A percentile compares a stretch with the other conserved stretches of the same genome.
Evolutionary conservation across 2,329 filamentous ascomycete species (phyloP).

Genomic region (Cryphonectria naterciae): DNA sequence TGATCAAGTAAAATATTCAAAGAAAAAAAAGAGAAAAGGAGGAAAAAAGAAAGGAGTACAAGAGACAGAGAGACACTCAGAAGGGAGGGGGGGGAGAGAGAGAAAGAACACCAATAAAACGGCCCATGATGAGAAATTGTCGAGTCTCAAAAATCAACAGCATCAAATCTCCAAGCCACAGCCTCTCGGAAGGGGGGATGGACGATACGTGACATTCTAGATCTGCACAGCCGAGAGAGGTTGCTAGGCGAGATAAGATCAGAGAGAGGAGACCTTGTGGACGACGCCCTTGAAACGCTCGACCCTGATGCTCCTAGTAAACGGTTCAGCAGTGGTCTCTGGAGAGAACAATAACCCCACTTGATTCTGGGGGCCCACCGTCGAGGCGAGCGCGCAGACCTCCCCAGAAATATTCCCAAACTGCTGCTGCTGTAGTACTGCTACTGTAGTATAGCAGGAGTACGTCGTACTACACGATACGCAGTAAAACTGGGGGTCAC

Average conservation of each 20-base stretch:
- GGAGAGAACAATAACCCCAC: not conserved
- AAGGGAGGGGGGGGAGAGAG: not conserved
- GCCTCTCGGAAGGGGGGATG: not conserved
- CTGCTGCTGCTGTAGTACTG: too few relatives aligned
- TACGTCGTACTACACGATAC: too few relatives aligned
- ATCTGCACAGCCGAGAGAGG: not conserved
- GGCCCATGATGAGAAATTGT: not conserved
- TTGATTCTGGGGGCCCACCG: not conserved
- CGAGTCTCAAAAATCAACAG: not conserved
- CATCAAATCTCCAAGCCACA: not conserved
- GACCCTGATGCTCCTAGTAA: not conserved
- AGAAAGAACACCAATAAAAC: not conserved
- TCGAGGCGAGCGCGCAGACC: not conserved
- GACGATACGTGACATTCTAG: not conserved
- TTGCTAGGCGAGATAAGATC: not conserved
- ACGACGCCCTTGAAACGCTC: not conserved
- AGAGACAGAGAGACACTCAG: not conserved
- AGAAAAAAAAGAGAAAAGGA: not conserved
- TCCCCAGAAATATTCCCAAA: not conserved
- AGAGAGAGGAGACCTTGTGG: not conserved
- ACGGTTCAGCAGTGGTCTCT: not conserved
- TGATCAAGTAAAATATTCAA: not conserved
- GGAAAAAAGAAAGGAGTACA: not conserved
- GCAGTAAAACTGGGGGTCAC: not conserved
- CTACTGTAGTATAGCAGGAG: not conserved